Base-by-base conservation (phyloP, 1,139 yeast species). In the Pichia sp. region DNA sequence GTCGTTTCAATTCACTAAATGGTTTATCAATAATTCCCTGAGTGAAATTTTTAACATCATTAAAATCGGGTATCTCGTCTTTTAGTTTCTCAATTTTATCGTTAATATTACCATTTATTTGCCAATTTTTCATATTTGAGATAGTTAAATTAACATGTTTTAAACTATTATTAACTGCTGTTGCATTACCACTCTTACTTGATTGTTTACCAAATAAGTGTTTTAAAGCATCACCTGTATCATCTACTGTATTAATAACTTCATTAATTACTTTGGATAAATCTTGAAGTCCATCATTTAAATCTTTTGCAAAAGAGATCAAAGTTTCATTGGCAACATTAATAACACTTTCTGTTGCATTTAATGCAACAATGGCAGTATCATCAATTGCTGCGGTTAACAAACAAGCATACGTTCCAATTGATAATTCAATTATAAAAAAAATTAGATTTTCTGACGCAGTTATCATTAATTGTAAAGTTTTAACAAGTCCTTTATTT, bases 391-490 rank as follows among this genome's bases (percentile, higher is more conserved):
- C 77, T 5, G 94, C 83, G 0, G 86, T 79, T 7, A 88, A 65
- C 29, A 92, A 69, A 66, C 98, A 92, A 0, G 86, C 81, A 65
- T 86, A 86, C 0, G 97, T 90, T 0, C 97, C 97, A 7, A 89
- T 66, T 46, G 85, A 76, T 54, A 90, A 59, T 40, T 87, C 89
- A 25, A 92, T 66, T 29, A 80, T 71, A 60, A 92, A 89, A 9
- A 79, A 60, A 0, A 86, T 63, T 36, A 89, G 56, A 42, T 75
- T 73, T 56, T 86, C 83, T 11, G 83, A 68, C 0, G 82, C 82
- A 0, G 78, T 72, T 0, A 86, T 63, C 18, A 78, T 57, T 36
- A 81, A 53, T 2, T 70, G 61, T 34, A 79, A 48, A 2, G 73
- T 57, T 3, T 65, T 59, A 30, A 74, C 58, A 5, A 78, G 65